Conservation (phyloP, 805 yeast species). For the Candida krabiensis region DNA sequence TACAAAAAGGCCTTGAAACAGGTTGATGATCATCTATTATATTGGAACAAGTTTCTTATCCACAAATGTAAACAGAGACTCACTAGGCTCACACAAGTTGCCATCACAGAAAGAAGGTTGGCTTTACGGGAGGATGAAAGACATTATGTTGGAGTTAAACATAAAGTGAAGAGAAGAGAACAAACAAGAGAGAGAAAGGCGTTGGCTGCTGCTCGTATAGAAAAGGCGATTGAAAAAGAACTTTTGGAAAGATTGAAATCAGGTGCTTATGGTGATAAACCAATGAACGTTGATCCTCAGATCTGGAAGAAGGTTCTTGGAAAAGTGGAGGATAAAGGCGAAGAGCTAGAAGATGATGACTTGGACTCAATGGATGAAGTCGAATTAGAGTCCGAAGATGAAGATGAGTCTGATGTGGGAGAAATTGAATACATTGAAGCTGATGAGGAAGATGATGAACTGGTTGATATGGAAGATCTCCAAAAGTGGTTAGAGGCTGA, state of each 20-base stretch:
- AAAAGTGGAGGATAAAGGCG: conserved; percentile 54
- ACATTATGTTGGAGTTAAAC: conserved; percentile 88
- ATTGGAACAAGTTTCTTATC: conserved; percentile 90
- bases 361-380: conserved; percentile 31
- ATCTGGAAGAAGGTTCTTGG: conserved; percentile 94
- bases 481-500: conserved; percentile 70
- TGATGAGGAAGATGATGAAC: conserved; percentile 84
- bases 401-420: conserved; percentile 45
- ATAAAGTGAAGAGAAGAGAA: conserved; percentile 94
- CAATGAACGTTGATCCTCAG: conserved; percentile 92
- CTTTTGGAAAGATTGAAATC: conserved; percentile 90
- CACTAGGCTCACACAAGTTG: conserved; percentile 92
- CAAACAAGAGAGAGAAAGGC: conserved; percentile 95
- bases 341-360: conserved; percentile 64
- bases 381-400: conserved; percentile 60
- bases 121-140: conserved; percentile 93
- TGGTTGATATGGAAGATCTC: conserved; percentile 90
- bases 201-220: conserved; percentile 92
- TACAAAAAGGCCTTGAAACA: conserved; percentile 86
- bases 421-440: conserved; percentile 89
- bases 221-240: conserved; percentile 94
- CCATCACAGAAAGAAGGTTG: conserved; percentile 89
- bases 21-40: conserved; percentile 79
- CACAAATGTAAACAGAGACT: conserved; percentile 96
- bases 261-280: conserved; percentile 98